Evolutionary conservation across 345 rosid species (phyloP).

Genomic region (Gossypium raimondii): DNA sequence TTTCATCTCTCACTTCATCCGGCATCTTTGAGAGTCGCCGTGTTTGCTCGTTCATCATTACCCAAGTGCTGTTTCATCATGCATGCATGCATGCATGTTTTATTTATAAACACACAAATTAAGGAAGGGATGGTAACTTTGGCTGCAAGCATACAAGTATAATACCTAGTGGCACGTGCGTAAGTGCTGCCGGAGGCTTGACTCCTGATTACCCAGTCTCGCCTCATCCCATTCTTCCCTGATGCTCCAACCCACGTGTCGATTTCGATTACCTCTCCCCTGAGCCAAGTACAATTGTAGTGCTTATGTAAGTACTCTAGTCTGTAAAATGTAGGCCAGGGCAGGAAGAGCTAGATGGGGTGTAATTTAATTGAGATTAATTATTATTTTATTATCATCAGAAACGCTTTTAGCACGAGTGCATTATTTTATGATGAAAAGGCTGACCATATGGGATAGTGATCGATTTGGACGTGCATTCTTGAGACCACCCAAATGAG

Average conservation of each 20-base stretch:
- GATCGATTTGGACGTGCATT: slow-evolving; percentile 54
- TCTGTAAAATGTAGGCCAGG: background rate
- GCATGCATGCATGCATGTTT: background rate
- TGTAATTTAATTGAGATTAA: too few species aligned
- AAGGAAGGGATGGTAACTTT: background rate
- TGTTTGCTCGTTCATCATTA: slow-evolving; percentile 67
- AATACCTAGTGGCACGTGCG: slow-evolving; percentile 58
- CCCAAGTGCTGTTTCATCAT: slow-evolving; percentile 53
- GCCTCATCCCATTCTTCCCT: slow-evolving; percentile 67
- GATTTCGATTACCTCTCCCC: slow-evolving; percentile 65
- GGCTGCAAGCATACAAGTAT: background rate
- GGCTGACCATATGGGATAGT: slow-evolving; percentile 58
- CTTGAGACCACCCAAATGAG: slow-evolving; percentile 77
- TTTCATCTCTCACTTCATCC: slow-evolving; percentile 54
- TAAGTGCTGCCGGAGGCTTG: slow-evolving; percentile 56
- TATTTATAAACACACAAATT: background rate
- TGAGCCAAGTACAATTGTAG: slow-evolving; percentile 16
- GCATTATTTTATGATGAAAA: background rate
- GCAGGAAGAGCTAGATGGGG: too few species aligned
- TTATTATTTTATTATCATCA: too few species aligned
- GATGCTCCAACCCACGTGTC: slow-evolving; percentile 77
- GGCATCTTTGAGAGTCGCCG: slow-evolving; percentile 70
- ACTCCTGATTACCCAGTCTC: slow-evolving; percentile 66
- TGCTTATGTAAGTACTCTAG: background rate
- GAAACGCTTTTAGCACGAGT: background rate